These are phyloP conservation scores for Sporothrix pallida DNA, from an alignment of 2,329 filamentous ascomycete genomes.

Conservation along the genomic window DNA sequence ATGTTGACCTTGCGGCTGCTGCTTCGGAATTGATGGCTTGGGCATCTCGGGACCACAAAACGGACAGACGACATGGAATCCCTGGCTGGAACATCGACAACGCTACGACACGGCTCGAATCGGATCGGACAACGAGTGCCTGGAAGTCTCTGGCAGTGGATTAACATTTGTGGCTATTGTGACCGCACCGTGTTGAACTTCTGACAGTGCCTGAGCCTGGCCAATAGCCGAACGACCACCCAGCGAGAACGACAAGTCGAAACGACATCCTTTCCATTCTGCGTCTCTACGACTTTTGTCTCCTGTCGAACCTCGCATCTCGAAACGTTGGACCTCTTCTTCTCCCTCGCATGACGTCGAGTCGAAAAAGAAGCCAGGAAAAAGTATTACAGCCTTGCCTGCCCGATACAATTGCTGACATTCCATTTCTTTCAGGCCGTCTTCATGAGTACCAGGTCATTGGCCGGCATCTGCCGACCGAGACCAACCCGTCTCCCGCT, in stretches of 20 bases:
- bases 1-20: no score
- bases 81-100: background rate
- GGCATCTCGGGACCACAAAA: no score
- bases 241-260: no score
- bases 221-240: no score
- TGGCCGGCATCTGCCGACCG: slow-evolving; percentile 97
- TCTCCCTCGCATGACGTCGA: background rate
- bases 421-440: slow-evolving; percentile 71
- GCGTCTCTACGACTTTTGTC: background rate
- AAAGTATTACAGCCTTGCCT: background rate
- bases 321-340: no score
- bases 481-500: slow-evolving; percentile 95
- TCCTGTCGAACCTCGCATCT: background rate
- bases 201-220: no score
- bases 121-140: background rate
- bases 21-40: background rate
- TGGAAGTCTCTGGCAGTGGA: no score
- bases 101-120: background rate
- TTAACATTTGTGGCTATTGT: background rate
- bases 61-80: background rate
- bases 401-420: slow-evolving; percentile 37
- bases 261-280: background rate
- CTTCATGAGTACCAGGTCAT: slow-evolving; percentile 99
- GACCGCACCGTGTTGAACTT: background rate
- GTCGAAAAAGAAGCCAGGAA: background rate